Conservation (phyloP, 2,329 filamentous ascomycete species). For the Paraphaeosphaeria sporulosa region DNA sequence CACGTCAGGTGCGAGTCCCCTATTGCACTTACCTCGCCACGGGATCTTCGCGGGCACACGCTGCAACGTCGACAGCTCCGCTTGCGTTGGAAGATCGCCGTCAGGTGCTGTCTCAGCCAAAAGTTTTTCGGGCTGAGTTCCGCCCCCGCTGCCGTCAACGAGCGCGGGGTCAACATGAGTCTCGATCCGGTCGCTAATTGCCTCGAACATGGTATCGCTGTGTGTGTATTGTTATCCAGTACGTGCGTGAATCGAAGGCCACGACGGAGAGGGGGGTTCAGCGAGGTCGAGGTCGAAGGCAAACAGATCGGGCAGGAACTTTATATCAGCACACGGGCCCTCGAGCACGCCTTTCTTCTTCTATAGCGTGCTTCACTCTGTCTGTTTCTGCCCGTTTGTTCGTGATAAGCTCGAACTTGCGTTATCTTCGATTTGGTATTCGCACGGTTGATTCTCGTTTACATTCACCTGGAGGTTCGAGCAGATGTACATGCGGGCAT, state of each 20-base stretch:
- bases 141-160: neutral
- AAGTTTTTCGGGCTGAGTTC: neutral
- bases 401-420: neutral
- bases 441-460: neutral
- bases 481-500: no score
- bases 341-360: neutral
- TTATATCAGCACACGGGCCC: neutral
- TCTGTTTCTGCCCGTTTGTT: neutral
- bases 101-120: no score
- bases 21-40: constrained; percentile 30
- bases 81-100: constrained; percentile 36
- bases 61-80: constrained; percentile 45
- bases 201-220: neutral
- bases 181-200: constrained; percentile 5
- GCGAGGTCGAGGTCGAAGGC: no score
- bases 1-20: constrained; percentile 11
- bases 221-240: neutral
- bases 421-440: neutral
- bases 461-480: neutral
- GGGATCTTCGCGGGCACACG: constrained; percentile 46
- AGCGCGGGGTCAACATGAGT: neutral
- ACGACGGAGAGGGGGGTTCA: neutral
- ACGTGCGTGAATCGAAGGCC: neutral
- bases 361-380: neutral
- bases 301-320: neutral